Conservation (phyloP, 1,139 yeast species). For the Pichia sp. region DNA sequence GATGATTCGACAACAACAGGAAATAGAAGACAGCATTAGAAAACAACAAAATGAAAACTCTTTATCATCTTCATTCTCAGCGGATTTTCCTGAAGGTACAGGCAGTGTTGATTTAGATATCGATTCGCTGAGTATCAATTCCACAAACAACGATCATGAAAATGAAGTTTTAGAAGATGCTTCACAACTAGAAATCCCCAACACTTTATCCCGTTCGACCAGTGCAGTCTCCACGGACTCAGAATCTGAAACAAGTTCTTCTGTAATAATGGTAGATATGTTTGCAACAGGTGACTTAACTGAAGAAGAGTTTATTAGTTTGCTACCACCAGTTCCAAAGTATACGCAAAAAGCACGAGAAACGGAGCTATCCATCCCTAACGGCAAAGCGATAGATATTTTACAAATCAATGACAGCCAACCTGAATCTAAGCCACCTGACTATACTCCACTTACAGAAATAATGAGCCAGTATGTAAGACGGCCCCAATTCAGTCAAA, state of each 20-base stretch:
- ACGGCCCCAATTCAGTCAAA: slow-evolving; percentile 24
- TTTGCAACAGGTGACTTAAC: slow-evolving; percentile 9
- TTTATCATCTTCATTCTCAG: background rate
- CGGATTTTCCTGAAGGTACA: background rate
- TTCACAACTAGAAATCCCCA: slow-evolving; percentile 13
- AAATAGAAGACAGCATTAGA: slow-evolving; percentile 10
- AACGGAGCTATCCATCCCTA: slow-evolving; percentile 23
- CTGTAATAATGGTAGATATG: background rate
- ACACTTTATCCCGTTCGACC: slow-evolving; percentile 3
- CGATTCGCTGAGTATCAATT: no score
- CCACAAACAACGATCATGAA: background rate
- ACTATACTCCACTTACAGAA: slow-evolving; percentile 21
- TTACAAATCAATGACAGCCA: slow-evolving; percentile 18
- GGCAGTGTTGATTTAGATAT: no score
- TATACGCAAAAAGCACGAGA: slow-evolving; percentile 21
- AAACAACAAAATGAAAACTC: background rate
- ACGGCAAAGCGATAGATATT: slow-evolving; percentile 23
- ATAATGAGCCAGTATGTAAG: slow-evolving; percentile 16
- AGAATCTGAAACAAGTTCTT: slow-evolving; percentile 1
- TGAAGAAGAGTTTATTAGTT: slow-evolving; percentile 19
- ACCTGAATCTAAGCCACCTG: slow-evolving; percentile 25
- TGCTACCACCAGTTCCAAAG: slow-evolving; percentile 25
- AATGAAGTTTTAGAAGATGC: background rate
- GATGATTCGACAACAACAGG: slow-evolving; percentile 8
- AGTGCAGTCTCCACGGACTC: slow-evolving; percentile 5